phyloP scores from a whole-genome alignment of 371 early-diverging fungal genomes.

The Coemansia sp. region DNA sequence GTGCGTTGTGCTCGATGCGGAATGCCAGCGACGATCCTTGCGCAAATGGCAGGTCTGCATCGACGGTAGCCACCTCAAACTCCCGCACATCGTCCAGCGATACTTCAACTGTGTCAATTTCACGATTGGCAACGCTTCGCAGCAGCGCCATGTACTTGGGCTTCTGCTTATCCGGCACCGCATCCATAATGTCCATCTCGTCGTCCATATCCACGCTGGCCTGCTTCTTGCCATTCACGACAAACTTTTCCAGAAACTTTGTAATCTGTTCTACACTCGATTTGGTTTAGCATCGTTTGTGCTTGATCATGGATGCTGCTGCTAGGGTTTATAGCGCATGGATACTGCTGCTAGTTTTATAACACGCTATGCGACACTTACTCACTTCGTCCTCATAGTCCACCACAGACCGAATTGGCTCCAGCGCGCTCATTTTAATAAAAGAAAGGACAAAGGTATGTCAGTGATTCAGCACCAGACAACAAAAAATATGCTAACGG shows the following conservation, averaged over 20 bases:
- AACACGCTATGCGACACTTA: slow-evolving; percentile 11
- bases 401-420: slow-evolving; percentile 42
- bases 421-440: slow-evolving; percentile 34
- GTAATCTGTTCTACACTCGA: slow-evolving; percentile 33
- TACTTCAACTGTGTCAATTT: slow-evolving; percentile 53
- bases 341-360: background rate
- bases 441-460: background rate
- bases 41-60: slow-evolving; percentile 49
- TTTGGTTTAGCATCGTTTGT: background rate
- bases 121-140: slow-evolving; percentile 55
- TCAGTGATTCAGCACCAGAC: background rate
- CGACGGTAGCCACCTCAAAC: slow-evolving; percentile 47
- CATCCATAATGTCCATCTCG: slow-evolving; percentile 6
- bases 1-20: slow-evolving; percentile 79
- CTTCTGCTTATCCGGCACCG: slow-evolving; percentile 1
- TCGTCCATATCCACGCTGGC: slow-evolving; percentile 1
- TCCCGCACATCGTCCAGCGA: slow-evolving; percentile 51
- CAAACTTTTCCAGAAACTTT: slow-evolving; percentile 42
- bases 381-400: slow-evolving; percentile 43
- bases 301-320: background rate
- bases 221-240: slow-evolving; percentile 24
- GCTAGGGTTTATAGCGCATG: no score
- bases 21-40: slow-evolving; percentile 58
- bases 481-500: background rate
- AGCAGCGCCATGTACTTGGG: slow-evolving; percentile 26